Evolutionary conservation across 2,329 filamentous ascomycete genomes (phyloP).

Genomic region (Taxawa tesnikishii): DNA sequence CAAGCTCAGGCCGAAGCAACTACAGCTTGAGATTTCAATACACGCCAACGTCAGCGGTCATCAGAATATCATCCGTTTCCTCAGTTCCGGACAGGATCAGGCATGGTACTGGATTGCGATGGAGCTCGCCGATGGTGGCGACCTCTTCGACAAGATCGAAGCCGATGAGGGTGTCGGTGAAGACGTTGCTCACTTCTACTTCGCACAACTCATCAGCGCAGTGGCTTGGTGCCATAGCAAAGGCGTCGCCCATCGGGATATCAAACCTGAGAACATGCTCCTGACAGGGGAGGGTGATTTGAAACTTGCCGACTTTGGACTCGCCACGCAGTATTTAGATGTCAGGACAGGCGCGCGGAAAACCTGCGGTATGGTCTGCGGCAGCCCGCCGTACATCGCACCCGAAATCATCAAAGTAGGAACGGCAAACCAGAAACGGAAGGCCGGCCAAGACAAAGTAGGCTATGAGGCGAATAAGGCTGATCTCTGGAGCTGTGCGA

Average conservation of each 20-base stretch:
- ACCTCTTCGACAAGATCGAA: conserved; percentile 98
- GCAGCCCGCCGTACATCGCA: conserved; percentile 92
- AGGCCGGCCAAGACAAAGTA: conserved; percentile 29
- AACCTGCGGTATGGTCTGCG: conserved; percentile 77
- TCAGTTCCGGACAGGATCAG: conserved; percentile 71
- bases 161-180: conserved; percentile 89
- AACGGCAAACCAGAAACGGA: conserved; percentile 31
- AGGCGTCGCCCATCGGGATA: conserved; percentile 74
- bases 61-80: conserved; percentile 87
- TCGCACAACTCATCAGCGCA: conserved; percentile 78
- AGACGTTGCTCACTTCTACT: conserved; percentile 94
- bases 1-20: conserved; percentile 76
- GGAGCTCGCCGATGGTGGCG: conserved; percentile 90
- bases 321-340: conserved; percentile 87
- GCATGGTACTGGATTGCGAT: conserved; percentile 97
- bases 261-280: conserved; percentile 81
- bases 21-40: conserved; percentile 81
- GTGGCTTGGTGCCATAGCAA: conserved; percentile 94
- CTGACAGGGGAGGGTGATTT: conserved; percentile 73
- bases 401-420: conserved; percentile 64
- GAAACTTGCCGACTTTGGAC: conserved; percentile 93
- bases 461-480: conserved; percentile 69
- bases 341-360: conserved; percentile 61
- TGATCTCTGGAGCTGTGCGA: conserved; percentile 95
- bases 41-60: conserved; percentile 68